Evolutionary conservation across 164 flowering plant genomes (phyloP), one percentile per base, ranked within the genome.

Genomic region (Kingdonia uniflora): DNA sequence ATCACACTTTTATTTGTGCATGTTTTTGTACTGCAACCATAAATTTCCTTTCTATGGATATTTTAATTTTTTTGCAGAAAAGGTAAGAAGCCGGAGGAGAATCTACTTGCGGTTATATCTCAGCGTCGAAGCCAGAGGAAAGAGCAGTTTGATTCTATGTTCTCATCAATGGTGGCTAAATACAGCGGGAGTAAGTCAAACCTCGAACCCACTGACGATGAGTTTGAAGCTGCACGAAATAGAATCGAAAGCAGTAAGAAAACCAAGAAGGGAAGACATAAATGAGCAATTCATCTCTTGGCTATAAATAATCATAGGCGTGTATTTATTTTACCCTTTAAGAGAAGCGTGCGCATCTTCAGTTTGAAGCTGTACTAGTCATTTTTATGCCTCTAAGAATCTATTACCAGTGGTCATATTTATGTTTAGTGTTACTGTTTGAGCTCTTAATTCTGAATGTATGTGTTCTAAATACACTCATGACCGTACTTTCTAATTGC

Each of bases 121-220:
- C 89, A 82, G 68, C 77, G 99, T 7, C 77, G 75, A 62, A 70
- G 53, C 57, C 76, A 80, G 71, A 76, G 99, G 75, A 88, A 78
- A 69, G 86, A 65, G 44, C 71, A 54, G 29, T 71, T 92, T 53
- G 85, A 86, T 54, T 75, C 92, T 21, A 76, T 88, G 95, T 84
- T 88, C 63, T 76, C 95, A 25, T 79, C 95, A 49, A 48, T 88
- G 47, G 63, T 71, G 10, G 46, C 79, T 23, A 92, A 76, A 66
- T 82, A 83, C 49, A 82, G 77, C 26, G 88, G 84, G 14, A 66
- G 61, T 16, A 54, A 22, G 20, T 42, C 49, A 45, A 15, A 22
- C 38, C 42, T 76, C 16, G 92, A 86, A 65, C 99, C 97, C 14
- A 77, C 77, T 6, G 99, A 88, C 50, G 97, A 84, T 68, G 99